Evolutionary conservation across 1,284 basidiomycete species (phyloP), one percentile per base, ranked within the genome.

Genomic region (Ganoderma resinaceum): DNA sequence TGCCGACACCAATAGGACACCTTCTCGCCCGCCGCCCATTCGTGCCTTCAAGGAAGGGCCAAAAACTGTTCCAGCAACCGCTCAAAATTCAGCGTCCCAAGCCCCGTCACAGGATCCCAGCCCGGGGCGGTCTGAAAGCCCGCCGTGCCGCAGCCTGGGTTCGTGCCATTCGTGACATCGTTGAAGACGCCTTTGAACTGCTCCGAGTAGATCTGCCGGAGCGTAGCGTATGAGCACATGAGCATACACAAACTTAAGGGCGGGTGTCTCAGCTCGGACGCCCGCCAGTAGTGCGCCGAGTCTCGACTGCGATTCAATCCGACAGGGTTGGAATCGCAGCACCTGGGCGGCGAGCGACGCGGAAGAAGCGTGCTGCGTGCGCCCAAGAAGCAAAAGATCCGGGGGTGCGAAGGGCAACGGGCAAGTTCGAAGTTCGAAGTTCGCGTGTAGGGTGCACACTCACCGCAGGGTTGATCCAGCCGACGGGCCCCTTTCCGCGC

Each of bases 381-480:
- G 52, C 52, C 9, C 7, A 23, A 23, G 46, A 49, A 23, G 46
- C 46, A 12, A 49, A 49, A 23, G 46, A 49, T 49, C 46, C 23
- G 73, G 72, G 81, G 11, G 26, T 14, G 38, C 12, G 6, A 23
- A 0, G 61, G 33, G 46, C 9, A 80, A n/a, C 58, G 12, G 52
- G 55, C 8, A 18, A 23, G 46, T 7, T 43, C 20, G 42, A 20
- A n/a, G n/a, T n/a, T 40, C 38, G 38, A 9, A 40, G 38, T 12
- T 12, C 38, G 18, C 42, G 6, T 18, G 0, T 11, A 49, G 23
- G 46, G 46, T 26, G 46, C 26, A 2, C 42, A 49, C 62, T 59
- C 33, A 67, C 66, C 38, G 65, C 65, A 26, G 87, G 88, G 73
- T 90, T 89, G 64, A 90, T 78, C 76, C 88, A 90, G 0, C 88